Percentiles rank a stretch among this genome's conserved stretches.
phyloP scores from a whole-genome alignment of 306 rosid genomes.

The Leucaena leucocephala region DNA sequence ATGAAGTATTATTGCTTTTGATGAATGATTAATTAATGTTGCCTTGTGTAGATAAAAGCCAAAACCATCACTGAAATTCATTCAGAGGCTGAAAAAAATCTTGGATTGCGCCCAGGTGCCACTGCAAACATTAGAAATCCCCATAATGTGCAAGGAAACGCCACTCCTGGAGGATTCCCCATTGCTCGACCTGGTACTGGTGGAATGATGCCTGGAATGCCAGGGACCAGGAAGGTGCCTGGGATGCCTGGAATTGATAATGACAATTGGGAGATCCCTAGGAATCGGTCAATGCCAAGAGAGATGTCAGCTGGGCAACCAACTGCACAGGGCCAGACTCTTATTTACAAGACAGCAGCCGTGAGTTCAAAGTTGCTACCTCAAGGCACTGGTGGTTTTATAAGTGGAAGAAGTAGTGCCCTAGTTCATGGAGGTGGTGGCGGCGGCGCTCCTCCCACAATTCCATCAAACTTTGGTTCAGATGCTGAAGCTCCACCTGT shows the following conservation, averaged over 20 bases:
- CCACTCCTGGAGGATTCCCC: constrained; percentile 69
- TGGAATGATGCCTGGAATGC: constrained; percentile 99
- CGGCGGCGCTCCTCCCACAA: constrained; percentile 52
- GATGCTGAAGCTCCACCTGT: constrained; percentile 51
- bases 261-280: constrained; percentile 89
- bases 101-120: constrained; percentile 98
- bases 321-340: constrained; percentile 72
- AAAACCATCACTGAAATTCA: constrained; percentile 96
- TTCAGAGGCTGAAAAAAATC: constrained; percentile 90
- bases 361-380: constrained; percentile 75
- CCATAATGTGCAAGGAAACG: constrained; percentile 69
- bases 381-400: constrained; percentile 79
- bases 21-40: constrained; percentile 19
- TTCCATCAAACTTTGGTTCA: constrained; percentile 44
- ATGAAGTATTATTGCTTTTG: background rate
- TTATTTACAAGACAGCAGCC: constrained; percentile 56
- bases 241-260: constrained; percentile 91
- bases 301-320: constrained; percentile 53
- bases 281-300: constrained; percentile 67
- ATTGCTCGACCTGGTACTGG: constrained; percentile 79
- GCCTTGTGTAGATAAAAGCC: constrained; percentile 70
- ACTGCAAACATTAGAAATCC: constrained; percentile 80
- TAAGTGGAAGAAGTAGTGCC: constrained; percentile 77
- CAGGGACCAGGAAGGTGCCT: constrained; percentile 90
- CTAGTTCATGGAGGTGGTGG: constrained; percentile 62